These are phyloP conservation scores for Cryomyces minteri DNA, from an alignment of 495 filamentous ascomycete genomes.

Conservation along the genomic window DNA sequence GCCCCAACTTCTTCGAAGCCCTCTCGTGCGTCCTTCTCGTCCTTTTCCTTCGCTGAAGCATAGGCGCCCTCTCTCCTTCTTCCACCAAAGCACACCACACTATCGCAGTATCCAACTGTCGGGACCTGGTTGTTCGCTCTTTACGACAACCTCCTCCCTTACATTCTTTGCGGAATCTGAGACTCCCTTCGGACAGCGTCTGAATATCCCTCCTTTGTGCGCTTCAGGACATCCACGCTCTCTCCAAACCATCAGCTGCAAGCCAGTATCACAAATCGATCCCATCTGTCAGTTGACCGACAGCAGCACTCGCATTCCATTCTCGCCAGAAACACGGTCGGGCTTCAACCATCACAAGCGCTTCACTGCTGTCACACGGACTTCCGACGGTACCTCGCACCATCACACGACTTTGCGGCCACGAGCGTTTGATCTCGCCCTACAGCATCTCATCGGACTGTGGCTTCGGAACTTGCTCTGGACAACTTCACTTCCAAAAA, in stretches of 20 bases:
- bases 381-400: background rate
- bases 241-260: background rate
- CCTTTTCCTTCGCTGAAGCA: too few relatives aligned
- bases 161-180: conserved; percentile 7
- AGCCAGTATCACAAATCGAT: background rate
- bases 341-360: background rate
- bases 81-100: too few relatives aligned
- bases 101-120: too few relatives aligned
- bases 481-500: too few relatives aligned
- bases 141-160: conserved; percentile 15
- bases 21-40: too few relatives aligned
- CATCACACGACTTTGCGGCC: background rate
- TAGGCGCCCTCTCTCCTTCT: too few relatives aligned
- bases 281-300: too few relatives aligned
- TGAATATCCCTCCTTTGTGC: background rate
- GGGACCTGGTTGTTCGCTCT: conserved; percentile 23
- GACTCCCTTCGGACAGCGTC: too few relatives aligned
- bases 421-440: background rate
- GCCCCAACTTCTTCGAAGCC: too few relatives aligned
- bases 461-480: too few relatives aligned
- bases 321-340: background rate
- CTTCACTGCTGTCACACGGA: background rate
- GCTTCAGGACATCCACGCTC: background rate
- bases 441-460: background rate
- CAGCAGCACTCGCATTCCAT: background rate